Evolutionary conservation across 164 flowering plant genomes (phyloP).

Genomic region (Sextonia rubra): DNA sequence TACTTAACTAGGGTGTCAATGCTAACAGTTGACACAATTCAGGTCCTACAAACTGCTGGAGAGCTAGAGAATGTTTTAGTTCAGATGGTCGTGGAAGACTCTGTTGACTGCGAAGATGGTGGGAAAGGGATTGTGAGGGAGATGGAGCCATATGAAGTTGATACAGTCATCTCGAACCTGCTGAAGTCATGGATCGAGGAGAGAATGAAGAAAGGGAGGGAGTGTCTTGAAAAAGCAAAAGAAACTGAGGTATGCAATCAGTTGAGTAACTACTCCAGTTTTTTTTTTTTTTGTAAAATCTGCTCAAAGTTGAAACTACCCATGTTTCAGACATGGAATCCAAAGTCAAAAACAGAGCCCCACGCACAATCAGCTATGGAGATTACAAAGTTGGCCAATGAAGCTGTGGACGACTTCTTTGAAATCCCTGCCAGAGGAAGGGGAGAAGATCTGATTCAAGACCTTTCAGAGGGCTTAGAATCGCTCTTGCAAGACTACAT

Average conservation of each 20-base stretch:
- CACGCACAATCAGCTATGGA: conserved; percentile 80
- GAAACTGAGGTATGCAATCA: conserved; percentile 63
- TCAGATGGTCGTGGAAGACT: conserved; percentile 83
- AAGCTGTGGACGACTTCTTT: conserved; percentile 65
- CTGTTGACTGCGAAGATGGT: conserved; percentile 74
- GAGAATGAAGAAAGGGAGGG: conserved; percentile 42
- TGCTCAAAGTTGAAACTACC: too few species aligned
- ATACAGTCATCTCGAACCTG: conserved; percentile 43
- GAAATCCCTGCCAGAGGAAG: conserved; percentile 37
- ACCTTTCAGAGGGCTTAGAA: conserved; percentile 69
- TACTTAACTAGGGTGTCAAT: conserved; percentile 40
- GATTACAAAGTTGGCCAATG: conserved; percentile 52
- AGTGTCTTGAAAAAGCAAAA: conserved; percentile 51
- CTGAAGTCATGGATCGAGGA: conserved; percentile 66
- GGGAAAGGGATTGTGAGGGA: conserved; percentile 72
- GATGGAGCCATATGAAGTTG: conserved; percentile 88
- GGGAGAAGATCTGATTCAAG: conserved; percentile 55
- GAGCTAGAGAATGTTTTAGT: conserved; percentile 75
- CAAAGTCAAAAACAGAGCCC: conserved; percentile 81
- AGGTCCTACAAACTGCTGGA: conserved; percentile 69
- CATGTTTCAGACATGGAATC: conserved; percentile 77
- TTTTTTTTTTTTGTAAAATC: not conserved
- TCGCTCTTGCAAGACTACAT: conserved; percentile 57
- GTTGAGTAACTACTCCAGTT: too few species aligned
- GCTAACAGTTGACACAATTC: conserved; percentile 42